Evolutionary conservation across 2,329 filamentous ascomycete genomes (phyloP).

Genomic region (Teratosphaeria gauchensis): DNA sequence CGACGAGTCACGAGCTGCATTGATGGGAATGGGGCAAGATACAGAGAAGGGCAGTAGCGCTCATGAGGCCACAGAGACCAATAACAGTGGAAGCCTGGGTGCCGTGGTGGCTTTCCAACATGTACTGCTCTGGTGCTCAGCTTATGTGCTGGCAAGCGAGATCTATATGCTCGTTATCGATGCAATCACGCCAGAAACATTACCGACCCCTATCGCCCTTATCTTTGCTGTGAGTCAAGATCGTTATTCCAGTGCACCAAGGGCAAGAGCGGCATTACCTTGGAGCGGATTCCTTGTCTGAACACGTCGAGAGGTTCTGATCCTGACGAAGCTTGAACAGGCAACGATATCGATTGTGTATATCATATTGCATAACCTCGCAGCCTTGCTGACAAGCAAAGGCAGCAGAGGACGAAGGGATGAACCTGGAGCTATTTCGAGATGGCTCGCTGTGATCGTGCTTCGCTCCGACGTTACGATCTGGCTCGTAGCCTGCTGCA

Average conservation of each 20-base stretch:
- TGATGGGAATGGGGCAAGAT: not conserved
- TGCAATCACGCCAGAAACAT: constrained; percentile 8
- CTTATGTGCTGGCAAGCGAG: constrained; percentile 17
- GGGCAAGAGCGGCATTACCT: too few relatives aligned
- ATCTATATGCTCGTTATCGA: constrained; percentile 13
- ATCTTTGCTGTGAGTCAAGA: constrained; percentile 4
- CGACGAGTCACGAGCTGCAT: not conserved
- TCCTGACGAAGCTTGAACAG: constrained; percentile 4
- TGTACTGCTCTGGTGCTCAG: constrained; percentile 14
- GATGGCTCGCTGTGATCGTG: constrained; percentile 9
- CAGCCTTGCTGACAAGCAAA: constrained; percentile 6
- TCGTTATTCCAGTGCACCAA: not conserved
- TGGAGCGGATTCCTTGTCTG: not conserved
- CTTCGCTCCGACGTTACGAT: constrained; percentile 13
- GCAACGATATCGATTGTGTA: constrained; percentile 12
- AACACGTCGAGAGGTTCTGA: not conserved
- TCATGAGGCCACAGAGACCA: not conserved
- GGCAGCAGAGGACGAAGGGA: constrained; percentile 7
- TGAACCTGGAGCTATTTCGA: constrained; percentile 1
- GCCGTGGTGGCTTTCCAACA: constrained; percentile 17
- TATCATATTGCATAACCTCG: constrained; percentile 11
- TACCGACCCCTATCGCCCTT: constrained; percentile 12
- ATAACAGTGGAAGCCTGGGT: constrained; percentile 4
- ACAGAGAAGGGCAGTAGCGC: not conserved
- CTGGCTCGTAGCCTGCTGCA: constrained; percentile 16